Percentiles rank a stretch among this genome's conserved stretches.
These are phyloP conservation scores for Pseudomicrostroma phylloplanum DNA, from an alignment of 1,284 basidiomycete species.

Conservation along the genomic window DNA sequence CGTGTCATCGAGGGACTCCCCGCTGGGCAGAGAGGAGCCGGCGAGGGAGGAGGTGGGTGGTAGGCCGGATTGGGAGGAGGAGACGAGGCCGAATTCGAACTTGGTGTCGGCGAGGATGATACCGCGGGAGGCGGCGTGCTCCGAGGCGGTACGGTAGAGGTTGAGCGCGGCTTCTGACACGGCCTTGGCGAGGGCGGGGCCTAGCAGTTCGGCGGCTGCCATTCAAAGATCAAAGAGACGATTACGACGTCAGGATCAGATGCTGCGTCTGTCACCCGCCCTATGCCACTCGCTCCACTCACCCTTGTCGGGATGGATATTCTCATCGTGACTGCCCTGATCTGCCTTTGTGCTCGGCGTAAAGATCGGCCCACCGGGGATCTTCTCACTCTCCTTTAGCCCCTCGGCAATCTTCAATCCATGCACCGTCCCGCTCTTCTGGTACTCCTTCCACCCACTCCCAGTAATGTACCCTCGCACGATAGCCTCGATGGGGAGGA, in stretches of 20 bases:
- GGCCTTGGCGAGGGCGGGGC: conserved; percentile 59
- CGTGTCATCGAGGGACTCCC: conserved; percentile 21
- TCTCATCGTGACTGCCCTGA: conserved; percentile 89
- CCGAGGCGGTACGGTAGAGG: conserved; percentile 71
- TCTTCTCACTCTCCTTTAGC: conserved; percentile 72
- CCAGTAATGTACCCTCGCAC: conserved; percentile 94
- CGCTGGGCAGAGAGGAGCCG: not conserved
- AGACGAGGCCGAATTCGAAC: conserved; percentile 72
- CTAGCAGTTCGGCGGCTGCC: conserved; percentile 28
- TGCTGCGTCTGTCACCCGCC: not conserved
- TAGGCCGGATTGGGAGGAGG: conserved; percentile 6
- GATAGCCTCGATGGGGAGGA: conserved; percentile 93
- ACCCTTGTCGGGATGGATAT: conserved; percentile 89
- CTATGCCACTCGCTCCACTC: conserved; percentile 5
- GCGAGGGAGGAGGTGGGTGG: not conserved
- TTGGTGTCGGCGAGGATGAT: conserved; percentile 94
- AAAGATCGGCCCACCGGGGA: conserved; percentile 63
- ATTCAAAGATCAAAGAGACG: conserved; percentile 3
- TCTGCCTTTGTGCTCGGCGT: conserved; percentile 97
- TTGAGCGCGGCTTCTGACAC: conserved; percentile 62
- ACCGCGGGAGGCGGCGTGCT: conserved; percentile 69
- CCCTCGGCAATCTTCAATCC: conserved; percentile 70
- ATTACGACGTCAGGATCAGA: conserved; percentile 9
- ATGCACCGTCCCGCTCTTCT: conserved; percentile 79
- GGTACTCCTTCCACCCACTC: conserved; percentile 95